Conservation (phyloP, 2,329 filamentous ascomycete species). For the Coniochaeta sp. region DNA sequence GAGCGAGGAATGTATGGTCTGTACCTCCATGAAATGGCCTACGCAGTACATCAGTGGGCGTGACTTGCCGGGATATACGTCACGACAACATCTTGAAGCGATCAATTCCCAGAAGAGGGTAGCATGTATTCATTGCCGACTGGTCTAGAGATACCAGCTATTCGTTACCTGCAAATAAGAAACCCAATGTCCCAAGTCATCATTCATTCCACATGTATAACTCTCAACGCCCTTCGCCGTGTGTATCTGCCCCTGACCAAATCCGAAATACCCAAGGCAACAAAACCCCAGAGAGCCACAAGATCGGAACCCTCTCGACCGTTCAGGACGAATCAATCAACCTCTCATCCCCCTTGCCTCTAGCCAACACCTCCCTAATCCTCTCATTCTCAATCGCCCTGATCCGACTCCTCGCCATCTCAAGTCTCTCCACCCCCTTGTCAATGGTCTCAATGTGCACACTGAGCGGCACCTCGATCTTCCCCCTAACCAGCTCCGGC, state of each 20-base stretch:
- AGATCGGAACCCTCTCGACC: background rate
- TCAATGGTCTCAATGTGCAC: conserved; percentile 73
- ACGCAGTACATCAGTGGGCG: background rate
- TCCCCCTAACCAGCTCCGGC: conserved; percentile 45
- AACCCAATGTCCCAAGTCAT: background rate
- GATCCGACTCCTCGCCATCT: conserved; percentile 53
- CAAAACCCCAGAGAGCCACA: background rate
- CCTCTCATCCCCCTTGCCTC: conserved; percentile 32
- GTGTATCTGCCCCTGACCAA: background rate
- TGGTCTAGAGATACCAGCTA: background rate
- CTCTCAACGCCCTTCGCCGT: background rate
- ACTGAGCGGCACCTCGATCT: conserved; percentile 50
- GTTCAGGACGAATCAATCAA: conserved; percentile 27
- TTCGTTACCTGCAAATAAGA: background rate
- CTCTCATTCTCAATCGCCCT: conserved; percentile 51
- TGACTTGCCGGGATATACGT: background rate
- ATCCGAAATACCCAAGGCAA: background rate
- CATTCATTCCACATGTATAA: background rate
- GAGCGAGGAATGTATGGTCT: background rate
- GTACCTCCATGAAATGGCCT: too few relatives aligned
- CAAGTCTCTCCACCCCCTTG: conserved; percentile 63
- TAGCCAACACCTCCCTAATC: conserved; percentile 42
- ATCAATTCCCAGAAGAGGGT: background rate
- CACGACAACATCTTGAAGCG: background rate
- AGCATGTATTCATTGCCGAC: background rate